phyloP scores from a whole-genome alignment of 768 basidiomycete genomes.

The Naganishia friedmannii region DNA sequence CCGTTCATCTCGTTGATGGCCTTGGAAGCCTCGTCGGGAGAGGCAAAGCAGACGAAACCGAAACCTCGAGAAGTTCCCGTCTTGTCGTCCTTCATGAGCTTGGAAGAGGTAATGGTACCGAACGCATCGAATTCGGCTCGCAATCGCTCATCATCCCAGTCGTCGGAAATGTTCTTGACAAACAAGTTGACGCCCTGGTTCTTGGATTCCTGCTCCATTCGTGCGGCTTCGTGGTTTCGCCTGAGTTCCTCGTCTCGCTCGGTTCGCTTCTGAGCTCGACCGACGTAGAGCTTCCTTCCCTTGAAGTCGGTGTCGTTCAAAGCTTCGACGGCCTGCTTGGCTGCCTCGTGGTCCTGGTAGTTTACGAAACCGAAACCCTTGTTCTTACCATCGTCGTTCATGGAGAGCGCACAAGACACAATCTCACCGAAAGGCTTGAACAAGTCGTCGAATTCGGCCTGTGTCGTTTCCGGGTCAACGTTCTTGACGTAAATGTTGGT shows the following conservation, averaged over 20 bases:
- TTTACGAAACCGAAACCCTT: constrained; percentile 99
- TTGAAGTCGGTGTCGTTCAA: constrained; percentile 81
- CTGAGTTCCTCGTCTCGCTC: constrained; percentile 97
- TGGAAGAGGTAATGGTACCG: constrained; percentile 95
- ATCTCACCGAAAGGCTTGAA: constrained; percentile 75
- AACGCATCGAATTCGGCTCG: constrained; percentile 94
- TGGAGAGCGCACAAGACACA: constrained; percentile 80
- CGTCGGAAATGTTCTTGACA: constrained; percentile 91
- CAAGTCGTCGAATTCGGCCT: constrained; percentile 80
- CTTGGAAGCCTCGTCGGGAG: constrained; percentile 97
- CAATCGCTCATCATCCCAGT: constrained; percentile 90
- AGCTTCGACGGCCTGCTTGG: constrained; percentile 79
- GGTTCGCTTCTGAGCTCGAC: constrained; percentile 95
- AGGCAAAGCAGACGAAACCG: constrained; percentile 98
- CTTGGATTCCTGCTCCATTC: constrained; percentile 96
- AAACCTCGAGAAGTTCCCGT: constrained; percentile 60
- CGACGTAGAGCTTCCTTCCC: constrained; percentile 87
- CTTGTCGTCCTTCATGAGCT: constrained; percentile 98
- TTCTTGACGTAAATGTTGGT: constrained; percentile 99
- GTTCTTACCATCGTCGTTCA: constrained; percentile 80
- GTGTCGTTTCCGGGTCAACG: constrained; percentile 72
- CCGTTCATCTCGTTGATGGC: constrained; percentile 99
- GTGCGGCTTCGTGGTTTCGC: constrained; percentile 86
- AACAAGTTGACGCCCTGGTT: constrained; percentile 98
- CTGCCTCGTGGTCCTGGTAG: constrained; percentile 87